These are phyloP conservation scores for Xylariaceae sp. DNA, from an alignment of 2,329 filamentous ascomycete genomes.

Conservation along the genomic window DNA sequence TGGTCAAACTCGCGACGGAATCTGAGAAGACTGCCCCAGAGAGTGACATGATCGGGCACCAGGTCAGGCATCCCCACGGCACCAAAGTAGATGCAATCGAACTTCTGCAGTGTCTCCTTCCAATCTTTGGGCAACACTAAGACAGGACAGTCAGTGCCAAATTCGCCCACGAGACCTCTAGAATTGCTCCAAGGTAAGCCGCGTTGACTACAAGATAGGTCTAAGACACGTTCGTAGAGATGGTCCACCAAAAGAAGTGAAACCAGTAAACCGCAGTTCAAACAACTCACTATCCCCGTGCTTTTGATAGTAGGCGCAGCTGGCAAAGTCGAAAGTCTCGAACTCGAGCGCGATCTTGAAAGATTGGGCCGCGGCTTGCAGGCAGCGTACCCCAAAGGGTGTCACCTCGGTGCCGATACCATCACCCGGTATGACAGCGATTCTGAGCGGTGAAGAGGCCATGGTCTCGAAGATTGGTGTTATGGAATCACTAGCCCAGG, in stretches of 20 bases:
- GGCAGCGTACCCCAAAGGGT: constrained; percentile 55
- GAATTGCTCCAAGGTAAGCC: no score
- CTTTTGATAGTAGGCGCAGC: constrained; percentile 52
- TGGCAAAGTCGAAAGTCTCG: constrained; percentile 61
- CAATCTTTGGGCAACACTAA: constrained; percentile 37
- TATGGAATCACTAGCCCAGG: no score
- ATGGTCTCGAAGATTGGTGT: background rate
- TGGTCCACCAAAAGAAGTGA: no score
- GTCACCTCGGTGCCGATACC: constrained; percentile 68
- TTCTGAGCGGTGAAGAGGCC: constrained; percentile 25
- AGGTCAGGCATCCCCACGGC: constrained; percentile 53
- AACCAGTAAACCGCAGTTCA: no score
- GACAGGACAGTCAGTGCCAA: no score
- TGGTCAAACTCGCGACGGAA: constrained; percentile 65
- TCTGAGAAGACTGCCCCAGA: constrained; percentile 63
- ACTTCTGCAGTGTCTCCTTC: constrained; percentile 50
- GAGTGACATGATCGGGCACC: constrained; percentile 62
- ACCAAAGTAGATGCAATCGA: constrained; percentile 65
- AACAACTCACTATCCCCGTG: constrained; percentile 30
- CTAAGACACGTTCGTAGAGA: no score
- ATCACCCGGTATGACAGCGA: constrained; percentile 65
- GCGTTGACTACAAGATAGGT: no score
- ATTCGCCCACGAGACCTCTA: no score
- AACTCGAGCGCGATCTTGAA: constrained; percentile 54
- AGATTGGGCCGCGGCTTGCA: constrained; percentile 46